A percentile compares a stretch with the other conserved stretches of the same genome.
Conservation (phyloP, 345 rosid species). For the Eucalyptus pauciflora region DNA sequence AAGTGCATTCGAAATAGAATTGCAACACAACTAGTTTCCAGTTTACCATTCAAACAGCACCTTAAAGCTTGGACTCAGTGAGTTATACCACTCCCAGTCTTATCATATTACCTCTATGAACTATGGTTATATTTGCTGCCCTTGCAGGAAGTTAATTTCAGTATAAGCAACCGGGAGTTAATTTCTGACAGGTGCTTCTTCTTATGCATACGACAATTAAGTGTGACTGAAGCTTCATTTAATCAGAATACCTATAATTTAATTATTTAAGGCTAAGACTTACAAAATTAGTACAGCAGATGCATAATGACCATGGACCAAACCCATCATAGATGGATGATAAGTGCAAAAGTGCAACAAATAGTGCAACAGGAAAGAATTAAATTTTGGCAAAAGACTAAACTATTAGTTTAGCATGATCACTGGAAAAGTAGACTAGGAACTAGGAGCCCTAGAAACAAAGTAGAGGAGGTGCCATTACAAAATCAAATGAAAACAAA, state of each 20-base stretch:
- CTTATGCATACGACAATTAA: neutral
- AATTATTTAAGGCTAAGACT: neutral
- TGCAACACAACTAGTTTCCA: neutral
- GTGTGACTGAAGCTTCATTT: neutral
- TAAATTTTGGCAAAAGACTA: neutral
- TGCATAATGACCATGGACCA: neutral
- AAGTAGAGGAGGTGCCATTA: neutral
- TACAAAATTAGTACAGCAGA: neutral
- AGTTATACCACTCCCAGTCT: neutral
- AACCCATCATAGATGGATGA: neutral
- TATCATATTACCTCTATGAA: neutral
- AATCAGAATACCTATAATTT: neutral
- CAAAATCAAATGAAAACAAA: neutral
- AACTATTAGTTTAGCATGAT: neutral
- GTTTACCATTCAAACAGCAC: neutral
- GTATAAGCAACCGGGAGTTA: neutral
- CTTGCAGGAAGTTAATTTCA: neutral
- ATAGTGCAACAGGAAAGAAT: neutral
- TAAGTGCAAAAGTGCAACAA: neutral
- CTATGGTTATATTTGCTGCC: neutral
- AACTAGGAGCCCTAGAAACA: neutral
- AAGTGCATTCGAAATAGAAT: neutral
- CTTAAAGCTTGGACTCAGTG: neutral
- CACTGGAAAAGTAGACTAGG: neutral
- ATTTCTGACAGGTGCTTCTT: neutral